Evolutionary conservation across 306 rosid species (phyloP), one percentile per base, ranked within the genome.

Genomic region (Rosa multiflora): DNA sequence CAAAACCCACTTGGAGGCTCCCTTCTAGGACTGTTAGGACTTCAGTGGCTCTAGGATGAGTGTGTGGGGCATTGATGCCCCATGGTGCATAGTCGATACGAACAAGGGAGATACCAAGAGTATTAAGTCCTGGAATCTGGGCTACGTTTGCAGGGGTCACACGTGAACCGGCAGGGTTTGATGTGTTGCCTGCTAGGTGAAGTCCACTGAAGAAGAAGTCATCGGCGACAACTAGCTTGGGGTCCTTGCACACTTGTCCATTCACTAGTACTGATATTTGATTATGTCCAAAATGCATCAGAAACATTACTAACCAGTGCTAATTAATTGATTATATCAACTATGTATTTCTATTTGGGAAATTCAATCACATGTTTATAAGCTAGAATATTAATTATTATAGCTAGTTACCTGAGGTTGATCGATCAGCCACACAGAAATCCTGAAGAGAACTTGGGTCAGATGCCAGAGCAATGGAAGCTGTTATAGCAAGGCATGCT

Each of bases 31-130:
- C 77, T 0, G 85, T 81, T 56, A 80, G 44, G 51, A 83, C 75
- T 73, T 86, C 85, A 0, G 85, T 43, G 17, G 85, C 85, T 1
- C 82, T 67, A 8, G 89, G 89, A 43, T 86, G 87, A 8, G 78
- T 67, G 78, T 83, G 87, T 18, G 82, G 84, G 10, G 87, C 75
- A 23, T 81, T 84, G 42, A 86, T 51, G 0, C 86, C 85, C 75
- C 77, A 51, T 0, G 86, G 86, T 53, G 61, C 61, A 53, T 53
- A 53, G 61, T 53, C 61, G 23, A 53, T 53, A 53, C 61, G 61
- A 53, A 20, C 61, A 53, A 53, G 61, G 61, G 61, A 53, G 61
- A 53, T 53, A 18, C 61, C 61, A 18, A 53, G 20, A 53, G 61
- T 53, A 20, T 53, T 53, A 23, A 53, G 61, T 20, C 61, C 61